phyloP scores from a whole-genome alignment of 345 rosid genomes.

The Lenwebbia sp. region DNA sequence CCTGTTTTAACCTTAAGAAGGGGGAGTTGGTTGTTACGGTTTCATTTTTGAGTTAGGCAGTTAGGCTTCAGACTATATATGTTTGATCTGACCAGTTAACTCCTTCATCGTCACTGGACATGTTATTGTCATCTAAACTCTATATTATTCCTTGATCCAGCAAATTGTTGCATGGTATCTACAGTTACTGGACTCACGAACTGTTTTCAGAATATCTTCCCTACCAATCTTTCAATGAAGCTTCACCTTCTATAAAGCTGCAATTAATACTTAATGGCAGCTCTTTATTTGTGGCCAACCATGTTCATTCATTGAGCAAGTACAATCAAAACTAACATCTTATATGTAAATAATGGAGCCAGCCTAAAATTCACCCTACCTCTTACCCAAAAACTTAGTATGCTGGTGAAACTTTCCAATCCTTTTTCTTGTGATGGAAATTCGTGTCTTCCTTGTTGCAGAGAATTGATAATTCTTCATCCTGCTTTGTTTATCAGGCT shows the following conservation, averaged over 20 bases:
- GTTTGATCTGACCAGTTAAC: neutral
- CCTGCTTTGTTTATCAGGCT: slow-evolving; percentile 34
- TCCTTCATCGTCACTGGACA: neutral
- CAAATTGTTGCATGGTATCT: neutral
- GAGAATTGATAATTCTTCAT: neutral
- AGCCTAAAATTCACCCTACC: neutral
- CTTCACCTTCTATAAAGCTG: neutral
- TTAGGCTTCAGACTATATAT: neutral
- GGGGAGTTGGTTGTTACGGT: neutral
- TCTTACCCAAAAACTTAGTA: neutral
- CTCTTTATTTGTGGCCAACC: neutral
- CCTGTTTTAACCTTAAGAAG: neutral
- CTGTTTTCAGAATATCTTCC: neutral
- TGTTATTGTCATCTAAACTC: neutral
- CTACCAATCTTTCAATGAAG: neutral
- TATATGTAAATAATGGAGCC: neutral
- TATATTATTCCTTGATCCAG: neutral
- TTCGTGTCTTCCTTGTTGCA: neutral
- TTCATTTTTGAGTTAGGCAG: neutral
- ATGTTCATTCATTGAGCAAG: neutral
- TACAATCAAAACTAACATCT: neutral
- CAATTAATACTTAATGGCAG: neutral
- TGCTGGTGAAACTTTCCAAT: neutral
- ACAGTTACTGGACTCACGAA: neutral
- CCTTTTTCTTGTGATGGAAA: neutral